Conservation (phyloP, 106 monocot species). For the Allium cepa region DNA sequence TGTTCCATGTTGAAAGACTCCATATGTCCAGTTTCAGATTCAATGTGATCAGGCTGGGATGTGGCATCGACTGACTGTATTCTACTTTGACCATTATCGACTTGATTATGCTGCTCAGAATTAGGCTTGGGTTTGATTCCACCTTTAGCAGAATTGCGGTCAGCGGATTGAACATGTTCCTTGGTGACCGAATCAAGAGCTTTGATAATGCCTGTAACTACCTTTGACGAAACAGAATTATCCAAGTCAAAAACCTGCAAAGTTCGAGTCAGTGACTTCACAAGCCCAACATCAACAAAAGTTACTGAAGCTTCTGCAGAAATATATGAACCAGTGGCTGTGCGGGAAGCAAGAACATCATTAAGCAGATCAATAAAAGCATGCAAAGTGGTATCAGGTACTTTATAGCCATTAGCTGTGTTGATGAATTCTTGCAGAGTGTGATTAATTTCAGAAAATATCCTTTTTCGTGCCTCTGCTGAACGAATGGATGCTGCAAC, state of each 20-base stretch:
- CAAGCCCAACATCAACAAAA: constrained; percentile 94
- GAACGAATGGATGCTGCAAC: constrained; percentile 92
- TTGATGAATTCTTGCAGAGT: constrained; percentile 62
- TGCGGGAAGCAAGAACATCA: constrained; percentile 76
- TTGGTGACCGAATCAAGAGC: constrained; percentile 84
- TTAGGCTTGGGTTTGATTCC: constrained; percentile 36
- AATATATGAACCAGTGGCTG: constrained; percentile 81
- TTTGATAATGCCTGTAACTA: constrained; percentile 82
- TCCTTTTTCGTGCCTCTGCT: constrained; percentile 73
- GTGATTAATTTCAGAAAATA: constrained; percentile 64
- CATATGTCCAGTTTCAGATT: constrained; percentile 38
- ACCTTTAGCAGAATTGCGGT: constrained; percentile 49
- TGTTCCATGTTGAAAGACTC: constrained; percentile 59
- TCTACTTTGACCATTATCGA: constrained; percentile 27
- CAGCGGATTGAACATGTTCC: constrained; percentile 78
- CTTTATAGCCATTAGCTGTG: constrained; percentile 37
- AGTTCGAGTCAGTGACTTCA: constrained; percentile 50
- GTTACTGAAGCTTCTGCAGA: constrained; percentile 87
- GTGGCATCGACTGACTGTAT: constrained; percentile 57
- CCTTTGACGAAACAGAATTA: constrained; percentile 74
- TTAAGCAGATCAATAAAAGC: constrained; percentile 90
- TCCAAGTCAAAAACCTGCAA: constrained; percentile 88
- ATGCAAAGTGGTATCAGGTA: constrained; percentile 51
- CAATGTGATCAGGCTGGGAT: constrained; percentile 61
- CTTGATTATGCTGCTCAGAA: constrained; percentile 46